phyloP scores from a whole-genome alignment of 2,329 filamentous ascomycete genomes.

The Penicillium sp. region DNA sequence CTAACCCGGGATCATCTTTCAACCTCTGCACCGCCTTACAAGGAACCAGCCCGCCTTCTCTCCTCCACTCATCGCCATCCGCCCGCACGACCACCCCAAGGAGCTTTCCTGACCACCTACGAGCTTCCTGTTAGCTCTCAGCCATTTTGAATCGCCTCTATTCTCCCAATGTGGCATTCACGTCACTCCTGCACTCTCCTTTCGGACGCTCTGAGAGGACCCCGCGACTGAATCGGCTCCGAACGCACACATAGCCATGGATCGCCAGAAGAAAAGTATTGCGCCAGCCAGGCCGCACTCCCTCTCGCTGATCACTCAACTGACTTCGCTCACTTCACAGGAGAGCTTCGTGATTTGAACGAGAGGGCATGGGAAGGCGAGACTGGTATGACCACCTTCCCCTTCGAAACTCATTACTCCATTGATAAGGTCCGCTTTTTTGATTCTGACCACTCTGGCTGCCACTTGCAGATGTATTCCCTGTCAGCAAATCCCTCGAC shows the following conservation, averaged over 20 bases:
- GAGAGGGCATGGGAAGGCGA: constrained; percentile 86
- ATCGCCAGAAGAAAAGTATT: constrained; percentile 55
- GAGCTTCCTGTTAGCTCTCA: constrained; percentile 5
- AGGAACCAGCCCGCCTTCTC: constrained; percentile 20
- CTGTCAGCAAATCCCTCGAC: constrained; percentile 78
- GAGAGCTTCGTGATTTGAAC: constrained; percentile 89
- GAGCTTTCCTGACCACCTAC: constrained; percentile 9
- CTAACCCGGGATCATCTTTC: constrained; percentile 15
- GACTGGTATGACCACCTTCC: constrained; percentile 62
- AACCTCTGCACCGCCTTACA: constrained; percentile 32
- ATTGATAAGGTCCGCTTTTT: background rate
- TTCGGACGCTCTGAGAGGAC: constrained; percentile 43
- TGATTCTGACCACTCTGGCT: constrained; percentile 29
- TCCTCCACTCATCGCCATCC: constrained; percentile 6
- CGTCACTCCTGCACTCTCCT: constrained; percentile 41
- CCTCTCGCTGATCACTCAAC: constrained; percentile 5
- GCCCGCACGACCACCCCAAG: constrained; percentile 4
- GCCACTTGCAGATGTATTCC: constrained; percentile 70
- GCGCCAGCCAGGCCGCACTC: constrained; percentile 15
- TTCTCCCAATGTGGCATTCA: constrained; percentile 45
- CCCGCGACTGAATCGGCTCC: constrained; percentile 35
- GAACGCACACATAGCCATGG: constrained; percentile 44
- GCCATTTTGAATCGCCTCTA: constrained; percentile 1
- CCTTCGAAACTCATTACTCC: constrained; percentile 6
- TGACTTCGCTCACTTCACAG: constrained; percentile 51